Conservation (phyloP, 1,284 basidiomycete genomes). For the Tranzscheliella williamsii region DNA sequence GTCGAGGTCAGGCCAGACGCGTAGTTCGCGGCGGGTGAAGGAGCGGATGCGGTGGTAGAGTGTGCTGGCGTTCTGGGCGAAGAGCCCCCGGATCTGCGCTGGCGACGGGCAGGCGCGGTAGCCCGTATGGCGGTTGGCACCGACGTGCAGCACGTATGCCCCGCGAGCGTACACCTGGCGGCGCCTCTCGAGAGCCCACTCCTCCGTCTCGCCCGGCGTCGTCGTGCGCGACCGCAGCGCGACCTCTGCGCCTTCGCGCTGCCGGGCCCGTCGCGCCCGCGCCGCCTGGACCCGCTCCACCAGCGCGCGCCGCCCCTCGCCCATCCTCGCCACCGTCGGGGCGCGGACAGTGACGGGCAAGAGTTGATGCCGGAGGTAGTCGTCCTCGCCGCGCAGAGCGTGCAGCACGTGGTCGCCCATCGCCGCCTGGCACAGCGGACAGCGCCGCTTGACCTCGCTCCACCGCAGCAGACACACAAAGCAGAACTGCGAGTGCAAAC, state of each 20-base stretch:
- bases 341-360: conserved; percentile 2
- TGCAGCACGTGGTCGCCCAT: conserved; percentile 53
- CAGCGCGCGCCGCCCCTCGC: neutral
- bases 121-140: conserved; percentile 51
- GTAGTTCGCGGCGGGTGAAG: conserved; percentile 57
- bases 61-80: neutral
- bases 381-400: conserved; percentile 49
- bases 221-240: too few relatives aligned
- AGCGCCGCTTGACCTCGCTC: conserved; percentile 50
- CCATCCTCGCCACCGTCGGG: neutral
- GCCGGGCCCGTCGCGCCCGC: neutral
- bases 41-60: conserved; percentile 14
- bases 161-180: conserved; percentile 44
- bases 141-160: conserved; percentile 55
- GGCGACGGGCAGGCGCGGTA: conserved; percentile 44
- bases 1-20: conserved; percentile 54
- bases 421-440: conserved; percentile 54
- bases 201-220: too few relatives aligned
- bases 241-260: neutral
- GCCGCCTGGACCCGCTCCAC: conserved; percentile 1
- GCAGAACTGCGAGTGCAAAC: conserved; percentile 60
- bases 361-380: conserved; percentile 53
- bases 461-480: conserved; percentile 58
- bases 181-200: conserved; percentile 31
- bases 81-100: conserved; percentile 13